Evolutionary conservation across 2,329 filamentous ascomycete genomes (phyloP), one percentile per base, ranked within the genome.

Genomic region (Dendryphion nanum): DNA sequence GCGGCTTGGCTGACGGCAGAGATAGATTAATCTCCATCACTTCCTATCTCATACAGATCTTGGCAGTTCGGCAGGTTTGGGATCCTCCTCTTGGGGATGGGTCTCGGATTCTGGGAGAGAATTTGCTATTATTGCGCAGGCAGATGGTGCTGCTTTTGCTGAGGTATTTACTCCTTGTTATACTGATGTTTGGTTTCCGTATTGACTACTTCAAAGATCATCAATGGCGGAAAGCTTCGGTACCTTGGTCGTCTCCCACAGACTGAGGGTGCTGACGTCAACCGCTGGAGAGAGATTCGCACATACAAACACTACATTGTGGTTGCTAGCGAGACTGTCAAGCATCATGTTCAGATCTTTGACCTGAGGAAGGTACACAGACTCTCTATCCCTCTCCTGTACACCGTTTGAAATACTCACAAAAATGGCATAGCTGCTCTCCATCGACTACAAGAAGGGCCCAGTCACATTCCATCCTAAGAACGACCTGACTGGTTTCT

Each of bases 281-380:
- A 67, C 19, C 70, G 69, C 37, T 78, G 75, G 75, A 67, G 74
- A 35, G 75, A 79, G 53, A 78, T 78, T 38, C 63, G 68, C 18
- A 60, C 62, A 3, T 61, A 63, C 44, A 68, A 68, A 50, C 66
- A 59, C 48, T 78, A 66, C 37, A 68, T 71, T 20, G 62, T 70
- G 21, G 74, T 61, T 14, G 51, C 60, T 33, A 51, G 51, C 29
- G 53, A 64, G 48, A 70, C 57, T 71, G 80, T 63, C 68, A 74
- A 37, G 64, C 75, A 78, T 45, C 65, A 68, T 24, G 58, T 83
- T 30, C 79, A 82, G 59, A 69, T 79, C 57, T 79, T 81, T 47
- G 76, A 79, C 57, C 68, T 79, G 68, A 69, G 63, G 42, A 78
- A 67, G 50, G n/a, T 55, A 50, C 38, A 51, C 50, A 35, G 10